Evolutionary conservation across 345 rosid genomes (phyloP).

Genomic region (Gossypium stocksii): DNA sequence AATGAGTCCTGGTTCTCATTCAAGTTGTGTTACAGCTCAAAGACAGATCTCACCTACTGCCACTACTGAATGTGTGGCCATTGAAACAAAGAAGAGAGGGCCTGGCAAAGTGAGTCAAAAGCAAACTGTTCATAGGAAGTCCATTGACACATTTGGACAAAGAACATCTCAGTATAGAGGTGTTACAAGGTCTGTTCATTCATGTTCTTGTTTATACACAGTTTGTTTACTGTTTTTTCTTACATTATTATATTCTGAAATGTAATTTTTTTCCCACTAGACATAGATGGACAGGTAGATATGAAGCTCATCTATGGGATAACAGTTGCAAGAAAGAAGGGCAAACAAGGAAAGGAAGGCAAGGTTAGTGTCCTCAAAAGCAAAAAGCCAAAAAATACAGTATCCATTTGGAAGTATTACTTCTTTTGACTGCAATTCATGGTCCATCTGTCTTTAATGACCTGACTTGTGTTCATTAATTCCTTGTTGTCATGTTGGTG

Average conservation of each 20-base stretch:
- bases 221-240: neutral
- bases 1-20: constrained; percentile 69
- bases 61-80: constrained; percentile 27
- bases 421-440: constrained; percentile 1
- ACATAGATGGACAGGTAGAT: constrained; percentile 85
- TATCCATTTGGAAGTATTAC: neutral
- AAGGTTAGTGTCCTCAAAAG: constrained; percentile 43
- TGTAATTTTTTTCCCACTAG: constrained; percentile 22
- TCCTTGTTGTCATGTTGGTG: constrained; percentile 6
- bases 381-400: neutral
- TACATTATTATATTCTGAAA: neutral
- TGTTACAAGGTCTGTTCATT: constrained; percentile 54
- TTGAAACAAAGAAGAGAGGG: constrained; percentile 59
- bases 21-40: constrained; percentile 53
- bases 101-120: constrained; percentile 46
- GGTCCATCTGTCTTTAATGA: neutral
- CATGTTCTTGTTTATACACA: neutral
- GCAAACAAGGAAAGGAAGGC: constrained; percentile 86
- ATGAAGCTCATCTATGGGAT: constrained; percentile 89
- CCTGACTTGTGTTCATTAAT: constrained; percentile 32
- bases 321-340: constrained; percentile 92
- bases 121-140: constrained; percentile 74
- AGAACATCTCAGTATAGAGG: constrained; percentile 88
- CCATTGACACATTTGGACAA: constrained; percentile 81
- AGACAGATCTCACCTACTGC: constrained; percentile 43